phyloP scores from a whole-genome alignment of 192 early-diverging fungal species.

The Phlyctochytrium planicorne region DNA sequence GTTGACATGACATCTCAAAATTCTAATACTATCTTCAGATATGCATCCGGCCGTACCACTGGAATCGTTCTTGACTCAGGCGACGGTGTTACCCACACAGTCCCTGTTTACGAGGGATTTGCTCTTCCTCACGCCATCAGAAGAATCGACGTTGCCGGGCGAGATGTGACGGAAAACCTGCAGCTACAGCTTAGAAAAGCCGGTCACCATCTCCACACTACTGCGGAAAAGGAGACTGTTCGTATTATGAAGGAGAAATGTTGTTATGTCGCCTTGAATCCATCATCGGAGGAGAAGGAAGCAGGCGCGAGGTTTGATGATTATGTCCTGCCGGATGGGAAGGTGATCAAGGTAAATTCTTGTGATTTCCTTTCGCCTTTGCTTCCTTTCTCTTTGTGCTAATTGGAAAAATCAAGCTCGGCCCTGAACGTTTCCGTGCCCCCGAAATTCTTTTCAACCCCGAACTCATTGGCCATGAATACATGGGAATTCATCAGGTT shows the following conservation, averaged over 20 bases:
- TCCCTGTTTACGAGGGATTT: slow-evolving; percentile 97
- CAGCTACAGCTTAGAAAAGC: slow-evolving; percentile 90
- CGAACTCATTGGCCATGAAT: slow-evolving; percentile 89
- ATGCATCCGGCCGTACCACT: slow-evolving; percentile 96
- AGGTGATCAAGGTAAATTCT: slow-evolving; percentile 68
- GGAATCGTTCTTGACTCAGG: slow-evolving; percentile 96
- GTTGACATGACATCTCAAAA: slow-evolving; percentile 6
- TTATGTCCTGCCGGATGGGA: slow-evolving; percentile 80
- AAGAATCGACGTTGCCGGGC: slow-evolving; percentile 90
- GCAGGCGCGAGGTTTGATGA: slow-evolving; percentile 69
- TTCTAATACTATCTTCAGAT: slow-evolving; percentile 51
- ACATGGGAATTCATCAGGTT: slow-evolving; percentile 90
- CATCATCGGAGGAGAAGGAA: slow-evolving; percentile 93
- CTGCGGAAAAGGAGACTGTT: slow-evolving; percentile 94
- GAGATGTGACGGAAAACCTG: slow-evolving; percentile 90
- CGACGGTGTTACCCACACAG: slow-evolving; percentile 92
- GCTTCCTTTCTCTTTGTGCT: slow-evolving; percentile 1
- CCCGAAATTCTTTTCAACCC: slow-evolving; percentile 97
- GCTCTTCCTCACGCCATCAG: slow-evolving; percentile 92
- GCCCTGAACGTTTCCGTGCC: slow-evolving; percentile 88
- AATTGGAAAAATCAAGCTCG: slow-evolving; percentile 55
- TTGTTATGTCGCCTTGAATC: slow-evolving; percentile 89
- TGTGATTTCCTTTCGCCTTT: slow-evolving; percentile 1
- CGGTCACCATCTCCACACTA: slow-evolving; percentile 84
- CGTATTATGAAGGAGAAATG: slow-evolving; percentile 95